Percentiles rank a stretch among this genome's conserved stretches.
Evolutionary conservation across 192 early-diverging fungal species (phyloP).

Genomic region (Backusella sp.): DNA sequence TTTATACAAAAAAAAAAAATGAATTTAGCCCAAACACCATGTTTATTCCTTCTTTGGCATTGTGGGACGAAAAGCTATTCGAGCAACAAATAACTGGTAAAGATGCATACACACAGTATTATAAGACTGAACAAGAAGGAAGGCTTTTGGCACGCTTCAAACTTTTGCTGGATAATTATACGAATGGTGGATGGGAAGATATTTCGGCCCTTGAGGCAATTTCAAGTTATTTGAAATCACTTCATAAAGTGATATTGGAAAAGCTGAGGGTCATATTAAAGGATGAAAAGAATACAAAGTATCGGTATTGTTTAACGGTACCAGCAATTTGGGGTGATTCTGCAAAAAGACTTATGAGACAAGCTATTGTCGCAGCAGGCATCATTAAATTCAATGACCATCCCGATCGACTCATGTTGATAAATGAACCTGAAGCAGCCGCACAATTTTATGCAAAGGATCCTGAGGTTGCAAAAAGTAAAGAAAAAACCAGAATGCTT

Average conservation of each 20-base stretch:
- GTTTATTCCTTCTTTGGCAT: background rate
- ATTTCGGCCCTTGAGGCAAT: constrained; percentile 34
- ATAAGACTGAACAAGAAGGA: constrained; percentile 30
- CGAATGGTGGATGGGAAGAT: background rate
- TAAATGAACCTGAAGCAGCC: constrained; percentile 42
- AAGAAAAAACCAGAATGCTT: constrained; percentile 38
- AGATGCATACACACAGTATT: constrained; percentile 30
- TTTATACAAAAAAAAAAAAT: background rate
- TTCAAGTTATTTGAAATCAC: constrained; percentile 7
- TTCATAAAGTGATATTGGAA: background rate
- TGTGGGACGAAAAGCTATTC: background rate
- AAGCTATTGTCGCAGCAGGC: constrained; percentile 40
- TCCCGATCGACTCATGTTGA: constrained; percentile 30
- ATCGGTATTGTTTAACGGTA: constrained; percentile 13
- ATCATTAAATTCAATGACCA: constrained; percentile 34
- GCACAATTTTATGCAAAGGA: constrained; percentile 42
- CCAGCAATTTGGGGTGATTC: constrained; percentile 39
- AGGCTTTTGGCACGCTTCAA: constrained; percentile 7
- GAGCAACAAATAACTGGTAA: constrained; percentile 33
- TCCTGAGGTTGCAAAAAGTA: constrained; percentile 39
- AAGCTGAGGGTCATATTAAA: background rate
- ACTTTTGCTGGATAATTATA: background rate
- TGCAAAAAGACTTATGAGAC: constrained; percentile 42
- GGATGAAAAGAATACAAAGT: background rate
- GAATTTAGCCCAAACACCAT: background rate